Evolutionary conservation across 2,329 filamentous ascomycete genomes (phyloP).

Genomic region (Daldinia sp.): DNA sequence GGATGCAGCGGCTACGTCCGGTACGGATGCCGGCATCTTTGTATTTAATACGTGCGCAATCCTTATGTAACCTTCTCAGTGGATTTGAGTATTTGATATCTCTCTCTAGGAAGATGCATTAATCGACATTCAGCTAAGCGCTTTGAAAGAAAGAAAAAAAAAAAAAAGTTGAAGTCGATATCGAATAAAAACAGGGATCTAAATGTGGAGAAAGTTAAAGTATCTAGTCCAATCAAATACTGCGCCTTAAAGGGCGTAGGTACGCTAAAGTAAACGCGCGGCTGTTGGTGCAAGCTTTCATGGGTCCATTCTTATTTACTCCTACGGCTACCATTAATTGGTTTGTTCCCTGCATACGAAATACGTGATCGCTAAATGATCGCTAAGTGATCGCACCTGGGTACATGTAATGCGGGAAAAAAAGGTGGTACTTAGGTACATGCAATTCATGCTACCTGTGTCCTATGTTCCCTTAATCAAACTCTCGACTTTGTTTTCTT

Average conservation of each 20-base stretch:
- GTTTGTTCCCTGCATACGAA: not conserved
- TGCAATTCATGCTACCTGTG: conserved; percentile 9
- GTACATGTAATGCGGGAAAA: not conserved
- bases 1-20: conserved; percentile 37
- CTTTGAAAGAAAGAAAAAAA: conserved; percentile 30
- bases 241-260: conserved; percentile 1
- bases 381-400: not conserved
- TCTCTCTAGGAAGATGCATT: conserved; percentile 22
- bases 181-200: conserved; percentile 23
- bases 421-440: not conserved
- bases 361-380: not conserved
- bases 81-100: conserved; percentile 16
- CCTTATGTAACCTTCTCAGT: conserved; percentile 15
- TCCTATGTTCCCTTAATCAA: conserved; percentile 13
- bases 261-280: conserved; percentile 43
- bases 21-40: conserved; percentile 39
- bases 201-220: conserved; percentile 31
- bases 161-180: conserved; percentile 26
- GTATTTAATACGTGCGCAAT: conserved; percentile 24
- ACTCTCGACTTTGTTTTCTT: conserved; percentile 4
- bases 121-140: conserved; percentile 23
- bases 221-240: conserved; percentile 21
- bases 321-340: conserved; percentile 11
- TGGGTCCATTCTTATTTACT: conserved; percentile 7
- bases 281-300: conserved; percentile 25